Evolutionary conservation across 75 land plant genomes (phyloP).

Genomic region (Larix kaempferi): DNA sequence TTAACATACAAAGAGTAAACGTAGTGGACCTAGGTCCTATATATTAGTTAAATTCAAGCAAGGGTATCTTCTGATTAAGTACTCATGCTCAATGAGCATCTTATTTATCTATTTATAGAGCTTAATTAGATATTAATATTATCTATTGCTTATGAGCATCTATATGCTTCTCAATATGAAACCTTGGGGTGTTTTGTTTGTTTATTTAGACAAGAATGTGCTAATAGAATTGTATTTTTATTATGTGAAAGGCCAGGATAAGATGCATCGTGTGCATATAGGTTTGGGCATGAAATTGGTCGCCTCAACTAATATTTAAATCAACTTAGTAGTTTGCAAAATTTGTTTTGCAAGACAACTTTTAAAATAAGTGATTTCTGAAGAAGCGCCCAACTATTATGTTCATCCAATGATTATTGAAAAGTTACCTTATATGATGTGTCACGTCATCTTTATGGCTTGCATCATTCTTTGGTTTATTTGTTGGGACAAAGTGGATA

Average conservation of each 20-base stretch:
- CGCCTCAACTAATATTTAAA: background rate
- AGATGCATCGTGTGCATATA: background rate
- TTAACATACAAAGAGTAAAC: background rate
- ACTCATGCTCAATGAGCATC: conserved; percentile 2
- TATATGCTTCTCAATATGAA: background rate
- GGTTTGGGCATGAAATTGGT: background rate
- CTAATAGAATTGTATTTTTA: background rate
- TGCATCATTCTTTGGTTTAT: background rate
- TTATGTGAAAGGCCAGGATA: background rate
- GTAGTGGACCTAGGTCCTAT: background rate
- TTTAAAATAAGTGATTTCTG: background rate
- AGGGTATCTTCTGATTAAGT: background rate
- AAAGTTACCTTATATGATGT: background rate
- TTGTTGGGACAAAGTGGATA: background rate
- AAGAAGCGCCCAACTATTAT: background rate
- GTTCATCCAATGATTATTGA: conserved; percentile 3
- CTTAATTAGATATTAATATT: background rate
- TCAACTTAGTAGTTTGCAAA: conserved; percentile 4
- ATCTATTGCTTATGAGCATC: background rate
- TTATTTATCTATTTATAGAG: conserved; percentile 3
- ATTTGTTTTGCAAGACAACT: background rate
- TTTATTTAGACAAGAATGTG: conserved; percentile 7
- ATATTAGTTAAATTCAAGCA: conserved; percentile 1
- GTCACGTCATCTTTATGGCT: background rate
- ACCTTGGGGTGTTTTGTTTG: background rate